Evolutionary conservation across 768 basidiomycete genomes (phyloP).

Genomic region (Dacryopinax primogenitus): DNA sequence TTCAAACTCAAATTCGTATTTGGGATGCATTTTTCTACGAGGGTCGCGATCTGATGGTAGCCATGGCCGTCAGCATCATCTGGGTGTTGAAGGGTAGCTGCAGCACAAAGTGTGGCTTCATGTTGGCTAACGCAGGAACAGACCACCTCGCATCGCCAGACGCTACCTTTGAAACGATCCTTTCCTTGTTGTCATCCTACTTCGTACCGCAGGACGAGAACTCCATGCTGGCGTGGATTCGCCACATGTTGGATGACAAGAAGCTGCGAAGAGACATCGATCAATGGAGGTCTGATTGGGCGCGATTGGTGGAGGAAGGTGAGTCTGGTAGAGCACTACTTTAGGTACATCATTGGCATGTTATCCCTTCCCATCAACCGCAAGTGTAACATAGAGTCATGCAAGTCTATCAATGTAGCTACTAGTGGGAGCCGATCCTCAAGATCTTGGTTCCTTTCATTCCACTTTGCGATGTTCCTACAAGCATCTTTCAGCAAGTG

Average conservation of each 20-base stretch:
- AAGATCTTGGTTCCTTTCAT: too few relatives aligned
- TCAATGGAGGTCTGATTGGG: slow-evolving; percentile 74
- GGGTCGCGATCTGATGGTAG: slow-evolving; percentile 77
- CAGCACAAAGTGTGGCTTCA: background rate
- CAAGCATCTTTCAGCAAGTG: slow-evolving; percentile 2
- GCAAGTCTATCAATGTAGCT: background rate
- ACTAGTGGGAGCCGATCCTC: too few relatives aligned
- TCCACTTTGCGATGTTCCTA: slow-evolving; percentile 22
- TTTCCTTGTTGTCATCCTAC: slow-evolving; percentile 84
- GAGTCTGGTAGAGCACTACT: slow-evolving; percentile 17
- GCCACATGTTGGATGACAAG: slow-evolving; percentile 42
- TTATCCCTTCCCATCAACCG: background rate
- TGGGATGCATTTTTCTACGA: slow-evolving; percentile 93
- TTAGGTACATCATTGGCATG: background rate
- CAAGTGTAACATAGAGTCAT: background rate
- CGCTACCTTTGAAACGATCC: slow-evolving; percentile 80
- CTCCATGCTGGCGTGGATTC: slow-evolving; percentile 67
- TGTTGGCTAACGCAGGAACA: slow-evolving; percentile 24
- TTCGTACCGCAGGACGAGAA: slow-evolving; percentile 91
- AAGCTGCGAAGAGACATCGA: slow-evolving; percentile 58
- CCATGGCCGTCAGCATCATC: slow-evolving; percentile 73
- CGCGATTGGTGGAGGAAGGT: slow-evolving; percentile 29
- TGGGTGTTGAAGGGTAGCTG: slow-evolving; percentile 77
- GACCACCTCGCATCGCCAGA: slow-evolving; percentile 69
- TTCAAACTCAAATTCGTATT: slow-evolving; percentile 81